Evolutionary conservation across 139 green algal species (phyloP), one percentile per base, ranked within the genome.

Genomic region (Tetradesmus lagerheimii): DNA sequence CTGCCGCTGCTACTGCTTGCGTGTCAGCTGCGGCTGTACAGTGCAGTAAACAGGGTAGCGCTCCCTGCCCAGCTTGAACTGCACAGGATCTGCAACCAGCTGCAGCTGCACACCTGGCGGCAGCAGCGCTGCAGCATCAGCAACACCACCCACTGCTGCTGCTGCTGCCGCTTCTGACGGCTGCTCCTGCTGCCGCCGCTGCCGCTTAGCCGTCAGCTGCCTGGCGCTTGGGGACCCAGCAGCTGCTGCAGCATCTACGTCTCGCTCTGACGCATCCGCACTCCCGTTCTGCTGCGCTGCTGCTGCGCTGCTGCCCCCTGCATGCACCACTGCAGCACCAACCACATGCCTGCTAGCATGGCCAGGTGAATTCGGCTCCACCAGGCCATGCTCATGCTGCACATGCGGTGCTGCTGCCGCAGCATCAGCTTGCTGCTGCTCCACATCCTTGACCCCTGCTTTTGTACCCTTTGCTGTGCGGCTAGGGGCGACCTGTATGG

Each of bases 401-500:
- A 87, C 81, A 77, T 87, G 81, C 81, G 53, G 50, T 18, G 75
- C 53, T 35, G 20, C 67, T 38, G 82, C 89, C 35, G 50, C 81
- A 62, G 84, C 66, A 62, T 14, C n/a, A n/a, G n/a, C 47, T 62
- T 87, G 50, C 53, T 87, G 81, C 81, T 77, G 50, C 35, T 87
- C 20, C 27, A 35, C 34, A 20, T 53, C 34, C 81, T 27, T 57
- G 6, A 20, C 53, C 12, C 23, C 47, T 39, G 23, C 67, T 64
- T 50, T 16, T 83, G 39, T 27, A 47, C 66, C 35, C 76, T 37
- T n/a, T 82, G 82, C 92, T 96, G 92, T n/a, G 15, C 41, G 74
- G 31, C 94, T 94, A 0, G 97, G 95, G 5, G 93, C 96, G 39
- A 99, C 64, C 39, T 94, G 86, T 0, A 95, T 90, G 6, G 97